Evolutionary conservation across 2,329 filamentous ascomycete species (phyloP), one percentile per base, ranked within the genome.

Genomic region (Fusarium musae): DNA sequence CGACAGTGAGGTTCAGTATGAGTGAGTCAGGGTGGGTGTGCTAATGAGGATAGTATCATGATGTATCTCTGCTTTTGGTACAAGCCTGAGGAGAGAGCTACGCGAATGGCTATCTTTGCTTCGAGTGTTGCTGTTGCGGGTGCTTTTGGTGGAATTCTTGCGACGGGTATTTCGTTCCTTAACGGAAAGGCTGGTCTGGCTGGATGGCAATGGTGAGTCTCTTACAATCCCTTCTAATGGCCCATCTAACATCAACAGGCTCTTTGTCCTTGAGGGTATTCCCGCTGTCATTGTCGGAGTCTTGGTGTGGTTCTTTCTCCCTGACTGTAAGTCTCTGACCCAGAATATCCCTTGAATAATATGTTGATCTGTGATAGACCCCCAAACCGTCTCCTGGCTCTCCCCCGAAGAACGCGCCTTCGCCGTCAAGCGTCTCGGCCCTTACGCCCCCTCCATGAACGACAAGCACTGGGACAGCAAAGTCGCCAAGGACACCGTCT

Each of bases 51-150:
- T 17, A 75, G 74, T 9, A 83, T 89, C 16, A 84, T 88, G 36
- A 90, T 88, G 75, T 88, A 90, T 63, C 81, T 91, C 7, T 88
- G 87, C 2, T 89, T 90, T 83, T 92, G 89, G 88, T 92, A 91
- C 69, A 89, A 87, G 65, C 83, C 87, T 17, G 84, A 87, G 53
- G 89, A 91, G 76, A 82, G 87, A 47, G 88, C 89, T 59, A 90
- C 87, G 58, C 83, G 89, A 7, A 86, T 91, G 46, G 87, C 88
- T 8, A 82, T 91, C 9, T 91, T 91, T 77, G 91, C 88, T 75
- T 88, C 85, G 44, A 88, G 87, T 26, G 87, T 87, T 3, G 86
- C 87, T 13, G 79, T 90, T 17, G 88, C 89, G 0, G 88, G 88
- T 28, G 89, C 89, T 2, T 91, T 92, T 77, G 88, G 88, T 57